Conservation (phyloP, 352 stramenopile genomes). For the Globisporangium cederbergense region DNA sequence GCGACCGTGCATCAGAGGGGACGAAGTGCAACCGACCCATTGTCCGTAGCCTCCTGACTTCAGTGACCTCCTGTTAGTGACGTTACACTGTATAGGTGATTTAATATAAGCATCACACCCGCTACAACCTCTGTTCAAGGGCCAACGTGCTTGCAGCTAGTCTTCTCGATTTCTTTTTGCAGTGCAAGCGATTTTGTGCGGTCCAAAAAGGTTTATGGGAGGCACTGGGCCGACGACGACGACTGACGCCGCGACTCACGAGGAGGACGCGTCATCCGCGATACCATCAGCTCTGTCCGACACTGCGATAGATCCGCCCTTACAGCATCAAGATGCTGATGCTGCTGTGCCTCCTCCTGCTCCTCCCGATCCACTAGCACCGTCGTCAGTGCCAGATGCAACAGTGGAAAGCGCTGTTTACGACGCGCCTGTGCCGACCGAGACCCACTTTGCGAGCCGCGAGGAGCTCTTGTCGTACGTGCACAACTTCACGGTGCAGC, state of each 20-base stretch:
- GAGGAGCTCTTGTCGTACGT: constrained; percentile 38
- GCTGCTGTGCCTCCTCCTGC: background rate
- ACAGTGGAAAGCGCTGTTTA: background rate
- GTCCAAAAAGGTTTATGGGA: too few relatives aligned
- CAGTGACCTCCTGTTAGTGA: too few relatives aligned
- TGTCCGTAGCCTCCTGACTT: too few relatives aligned
- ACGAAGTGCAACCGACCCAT: too few relatives aligned
- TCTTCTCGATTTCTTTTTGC: too few relatives aligned
- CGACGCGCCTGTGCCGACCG: constrained; percentile 4
- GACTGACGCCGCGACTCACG: too few relatives aligned
- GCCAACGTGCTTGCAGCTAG: too few relatives aligned
- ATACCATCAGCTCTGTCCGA: constrained; percentile 3
- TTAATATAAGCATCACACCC: too few relatives aligned
- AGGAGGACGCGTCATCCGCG: constrained; percentile 8
- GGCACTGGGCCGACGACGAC: background rate
- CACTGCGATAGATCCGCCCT: background rate
- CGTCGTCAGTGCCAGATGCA: background rate
- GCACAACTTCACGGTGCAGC: constrained; percentile 28
- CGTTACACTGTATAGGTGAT: too few relatives aligned
- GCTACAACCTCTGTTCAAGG: too few relatives aligned
- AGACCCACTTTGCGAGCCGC: constrained; percentile 30
- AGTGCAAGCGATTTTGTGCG: too few relatives aligned
- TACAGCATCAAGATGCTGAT: background rate
- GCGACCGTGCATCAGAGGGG: too few relatives aligned
- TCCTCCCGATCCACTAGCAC: background rate